A percentile compares a stretch with the other conserved stretches of the same genome.
These are phyloP conservation scores for Hypoxylon sp. DNA, from an alignment of 2,329 filamentous ascomycete species.

Conservation along the genomic window DNA sequence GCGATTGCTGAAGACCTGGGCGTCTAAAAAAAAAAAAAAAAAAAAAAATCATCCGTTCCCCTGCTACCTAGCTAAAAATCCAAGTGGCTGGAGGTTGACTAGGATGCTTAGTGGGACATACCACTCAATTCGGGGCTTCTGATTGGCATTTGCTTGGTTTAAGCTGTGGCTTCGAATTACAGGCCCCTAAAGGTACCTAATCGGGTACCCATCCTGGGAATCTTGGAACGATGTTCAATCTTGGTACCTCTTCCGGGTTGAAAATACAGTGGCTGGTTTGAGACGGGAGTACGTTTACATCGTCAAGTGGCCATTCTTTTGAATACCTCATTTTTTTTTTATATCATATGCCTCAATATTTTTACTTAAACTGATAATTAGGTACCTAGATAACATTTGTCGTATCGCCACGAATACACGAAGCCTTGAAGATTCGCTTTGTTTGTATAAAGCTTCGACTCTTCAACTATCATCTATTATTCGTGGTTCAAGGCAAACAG, in stretches of 20 bases:
- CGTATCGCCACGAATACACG: background rate
- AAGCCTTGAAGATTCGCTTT: background rate
- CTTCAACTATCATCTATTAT: background rate
- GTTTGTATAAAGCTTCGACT: background rate
- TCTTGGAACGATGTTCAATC: slow-evolving; percentile 15
- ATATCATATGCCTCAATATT: background rate
- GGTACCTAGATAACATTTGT: background rate
- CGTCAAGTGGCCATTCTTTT: background rate
- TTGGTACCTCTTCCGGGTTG: slow-evolving; percentile 18
- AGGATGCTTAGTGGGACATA: slow-evolving; percentile 22
- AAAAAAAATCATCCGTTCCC: slow-evolving; percentile 33
- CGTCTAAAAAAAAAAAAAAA: background rate
- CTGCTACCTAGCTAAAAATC: slow-evolving; percentile 38
- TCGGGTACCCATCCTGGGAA: slow-evolving; percentile 8
- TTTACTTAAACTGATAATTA: too few relatives aligned
- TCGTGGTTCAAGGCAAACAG: background rate
- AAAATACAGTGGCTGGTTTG: slow-evolving; percentile 23
- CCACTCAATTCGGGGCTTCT: slow-evolving; percentile 2
- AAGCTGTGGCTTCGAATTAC: slow-evolving; percentile 32
- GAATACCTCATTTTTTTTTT: background rate
- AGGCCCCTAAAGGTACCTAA: slow-evolving; percentile 8
- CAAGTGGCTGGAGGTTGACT: slow-evolving; percentile 41
- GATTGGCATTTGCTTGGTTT: slow-evolving; percentile 27
- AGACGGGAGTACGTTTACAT: background rate
- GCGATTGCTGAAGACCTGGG: slow-evolving; percentile 31